Base-by-base conservation (phyloP, 2,329 filamentous ascomycete genomes). In the Ascochyta pisi region DNA sequence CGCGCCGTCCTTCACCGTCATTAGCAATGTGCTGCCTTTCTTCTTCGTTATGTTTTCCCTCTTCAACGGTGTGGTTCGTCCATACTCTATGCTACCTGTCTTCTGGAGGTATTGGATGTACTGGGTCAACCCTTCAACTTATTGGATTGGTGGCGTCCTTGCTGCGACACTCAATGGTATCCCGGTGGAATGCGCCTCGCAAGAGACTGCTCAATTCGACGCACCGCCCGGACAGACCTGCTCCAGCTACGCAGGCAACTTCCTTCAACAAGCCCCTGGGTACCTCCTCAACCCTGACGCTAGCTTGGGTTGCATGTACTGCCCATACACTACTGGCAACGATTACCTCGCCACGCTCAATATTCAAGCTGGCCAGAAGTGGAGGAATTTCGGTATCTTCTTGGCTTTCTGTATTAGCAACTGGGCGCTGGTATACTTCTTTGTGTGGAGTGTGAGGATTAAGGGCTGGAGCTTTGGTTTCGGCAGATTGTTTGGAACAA, bases 101-200 rank as follows among this genome's bases (percentile, higher is more conserved):
- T 91, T 92, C 78, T 94, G 88, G 87, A 79, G 81, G 35, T 90
- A 89, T 76, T 91, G 87, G 85, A 82, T 84, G 79, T 89, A 89
- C 77, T 89, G 83, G 67, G 73, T 87, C 63, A 90, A 88, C 69
- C 89, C 89, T 0, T 81, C 82, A 0, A 90, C 87, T 0, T 92
- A 88, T 77, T 89, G 87, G 85, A 85, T 92, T 50, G 84, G 86
- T 40, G 89, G 89, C 49, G 82, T 91, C 10, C 80, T 92, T 4
- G 82, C 86, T 0, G 84, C 86, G 6, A 86, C 87, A 0, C 77
- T 92, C 1, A 76, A 83, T 22, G 77, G 78, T 10, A 73, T 84
- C 6, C 75, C 74, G 0, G 74, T 81, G 2, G 54, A 73, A 39
- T 81, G 79, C 68, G 77, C 82, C 0, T 55, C 74, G 0, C 68